These are phyloP conservation scores for Mucor ambiguus DNA, from an alignment of 371 early-diverging fungal species.

Conservation along the genomic window DNA sequence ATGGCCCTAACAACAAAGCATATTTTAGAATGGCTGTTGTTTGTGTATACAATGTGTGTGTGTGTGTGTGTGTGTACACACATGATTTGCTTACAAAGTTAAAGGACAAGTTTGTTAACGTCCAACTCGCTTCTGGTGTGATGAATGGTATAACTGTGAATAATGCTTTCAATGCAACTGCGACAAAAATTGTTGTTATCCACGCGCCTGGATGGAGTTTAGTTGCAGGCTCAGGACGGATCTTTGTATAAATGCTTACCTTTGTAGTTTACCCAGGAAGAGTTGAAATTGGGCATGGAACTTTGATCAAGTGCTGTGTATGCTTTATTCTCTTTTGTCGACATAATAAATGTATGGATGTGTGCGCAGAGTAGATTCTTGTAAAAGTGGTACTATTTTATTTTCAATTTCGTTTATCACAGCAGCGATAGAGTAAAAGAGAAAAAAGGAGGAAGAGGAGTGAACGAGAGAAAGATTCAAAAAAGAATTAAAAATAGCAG, in stretches of 20 bases:
- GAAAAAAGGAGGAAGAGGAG: not conserved
- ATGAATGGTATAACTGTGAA: constrained; percentile 90
- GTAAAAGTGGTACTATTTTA: not conserved
- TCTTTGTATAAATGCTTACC: constrained; percentile 32
- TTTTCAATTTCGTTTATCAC: not conserved
- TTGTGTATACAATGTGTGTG: not conserved
- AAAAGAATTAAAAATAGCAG: constrained; percentile 1
- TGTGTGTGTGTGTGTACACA: not conserved
- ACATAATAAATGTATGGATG: not conserved
- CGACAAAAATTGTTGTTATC: constrained; percentile 82
- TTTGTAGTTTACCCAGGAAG: constrained; percentile 73
- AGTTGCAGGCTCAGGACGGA: not conserved
- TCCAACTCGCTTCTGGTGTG: constrained; percentile 92
- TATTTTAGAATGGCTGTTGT: not conserved
- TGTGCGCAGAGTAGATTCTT: not conserved
- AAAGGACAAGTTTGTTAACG: constrained; percentile 90
- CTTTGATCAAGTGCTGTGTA: constrained; percentile 59
- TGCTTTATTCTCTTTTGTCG: constrained; percentile 25
- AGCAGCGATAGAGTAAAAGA: not conserved
- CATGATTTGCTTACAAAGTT: constrained; percentile 69
- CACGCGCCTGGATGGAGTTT: constrained; percentile 75
- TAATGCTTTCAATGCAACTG: constrained; percentile 79
- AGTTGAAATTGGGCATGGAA: constrained; percentile 69
- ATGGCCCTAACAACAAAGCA: constrained; percentile 62
- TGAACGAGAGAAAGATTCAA: not conserved